Conservation (phyloP, 176 grass and related monocot genomes). For the Triticum aestivum region IWGSC_CS_RefSeq_v2.1 NC_057803.1:3860170-3860669, state of each 20-base stretch:
- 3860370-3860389: conserved; percentile 11
- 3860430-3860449: not conserved
- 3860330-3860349: not conserved
- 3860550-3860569: not conserved
- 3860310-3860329: not conserved
- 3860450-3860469: not conserved
- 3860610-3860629: too few species aligned
- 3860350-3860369: not conserved
- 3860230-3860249: not conserved
- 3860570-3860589: not conserved
- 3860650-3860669: too few species aligned
- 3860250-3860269: not conserved
- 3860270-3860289: not conserved
- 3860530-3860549: not conserved
- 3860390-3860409: conserved; percentile 16
- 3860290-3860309: not conserved
- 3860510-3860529: not conserved
- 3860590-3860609: not conserved
- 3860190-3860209: not conserved
- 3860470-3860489: not conserved
- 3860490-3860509: not conserved
- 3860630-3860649: too few species aligned
- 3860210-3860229: not conserved
- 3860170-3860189: conserved; percentile 27
- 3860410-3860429: not conserved